Evolutionary conservation across 106 monocot genomes (phyloP).

Genomic region (Allium cepa): DNA sequence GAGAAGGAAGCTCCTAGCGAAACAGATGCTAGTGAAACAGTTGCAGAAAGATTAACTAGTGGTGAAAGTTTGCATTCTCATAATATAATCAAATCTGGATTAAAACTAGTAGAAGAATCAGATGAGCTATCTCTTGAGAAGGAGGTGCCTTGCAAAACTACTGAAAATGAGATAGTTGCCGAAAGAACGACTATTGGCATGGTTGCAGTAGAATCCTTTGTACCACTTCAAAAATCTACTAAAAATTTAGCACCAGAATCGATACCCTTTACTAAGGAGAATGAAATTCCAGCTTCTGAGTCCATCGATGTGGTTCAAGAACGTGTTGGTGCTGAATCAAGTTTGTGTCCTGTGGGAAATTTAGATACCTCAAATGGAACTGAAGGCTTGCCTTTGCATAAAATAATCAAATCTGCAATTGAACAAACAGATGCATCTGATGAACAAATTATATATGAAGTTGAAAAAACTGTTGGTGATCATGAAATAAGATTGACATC

Average conservation of each 20-base stretch:
- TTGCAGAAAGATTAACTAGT: too few relatives aligned
- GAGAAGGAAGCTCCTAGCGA: too few relatives aligned
- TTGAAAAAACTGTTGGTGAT: not conserved
- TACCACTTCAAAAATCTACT: not conserved
- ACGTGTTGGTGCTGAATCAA: not conserved
- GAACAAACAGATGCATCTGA: not conserved
- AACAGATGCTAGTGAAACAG: too few relatives aligned
- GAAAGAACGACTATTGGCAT: not conserved
- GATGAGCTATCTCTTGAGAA: too few relatives aligned
- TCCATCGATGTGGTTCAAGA: not conserved
- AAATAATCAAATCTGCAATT: not conserved
- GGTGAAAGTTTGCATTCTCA: too few relatives aligned
- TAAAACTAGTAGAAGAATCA: too few relatives aligned
- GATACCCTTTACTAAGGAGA: not conserved
- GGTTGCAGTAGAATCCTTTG: not conserved
- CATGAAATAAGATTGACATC: not conserved
- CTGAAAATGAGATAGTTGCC: too few relatives aligned
- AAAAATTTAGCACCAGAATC: not conserved
- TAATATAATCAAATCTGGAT: too few relatives aligned
- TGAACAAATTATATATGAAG: not conserved
- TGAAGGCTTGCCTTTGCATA: not conserved
- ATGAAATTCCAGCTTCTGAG: not conserved
- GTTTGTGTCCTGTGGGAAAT: not conserved
- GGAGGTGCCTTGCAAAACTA: too few relatives aligned
- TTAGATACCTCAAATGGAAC: not conserved